Evolutionary conservation across 495 filamentous ascomycete species (phyloP), one percentile per base, ranked within the genome.

Genomic region (Symbiotaphrina buchneri): DNA sequence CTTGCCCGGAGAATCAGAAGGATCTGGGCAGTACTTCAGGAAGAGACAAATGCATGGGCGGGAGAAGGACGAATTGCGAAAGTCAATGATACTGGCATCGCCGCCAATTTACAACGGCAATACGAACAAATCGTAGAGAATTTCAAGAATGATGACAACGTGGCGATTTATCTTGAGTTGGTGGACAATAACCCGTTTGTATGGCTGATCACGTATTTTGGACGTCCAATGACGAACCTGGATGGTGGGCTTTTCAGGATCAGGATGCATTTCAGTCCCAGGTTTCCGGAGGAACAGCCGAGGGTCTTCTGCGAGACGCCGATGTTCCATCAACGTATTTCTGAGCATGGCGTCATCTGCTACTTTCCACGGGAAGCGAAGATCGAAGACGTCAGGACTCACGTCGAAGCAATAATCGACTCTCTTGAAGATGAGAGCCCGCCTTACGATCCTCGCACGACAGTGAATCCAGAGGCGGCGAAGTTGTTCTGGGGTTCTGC

Each of bases 211-310:
- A 84, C 76, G 0, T 83, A 91, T 48, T 87, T 93, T 44, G 87
- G 87, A 21, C 68, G 75, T 30, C 79, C 85, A 1, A 90, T 87
- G 76, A 91, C 85, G 0, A 78, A 83, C 39, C 63, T 93, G 3
- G 90, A 95, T 36, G 87, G 87, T 4, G 87, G 87, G 4, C 60
- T 95, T 32, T 84, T 94, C 54, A 63, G 62, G 32, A 72, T 94
- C 42, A 72, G 60, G 40, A 59, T 95, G 18, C 60, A 56, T 41
- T 70, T 95, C 48, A 92, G 83, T 41, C 71, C 83, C n/a, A 63
- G 71, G 7, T 92, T 92, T 42, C 87, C 87, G 0, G 68, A 75
- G n/a, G 80, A 87, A 39, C 84, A 93, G 39, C 87, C 90, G 8
- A 64, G 87, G 32, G 70, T 82, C 23, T 72, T 65, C 30, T 68